These are phyloP conservation scores for Hypoxylon sp. DNA, from an alignment of 2,329 filamentous ascomycete species.

Conservation along the genomic window DNA sequence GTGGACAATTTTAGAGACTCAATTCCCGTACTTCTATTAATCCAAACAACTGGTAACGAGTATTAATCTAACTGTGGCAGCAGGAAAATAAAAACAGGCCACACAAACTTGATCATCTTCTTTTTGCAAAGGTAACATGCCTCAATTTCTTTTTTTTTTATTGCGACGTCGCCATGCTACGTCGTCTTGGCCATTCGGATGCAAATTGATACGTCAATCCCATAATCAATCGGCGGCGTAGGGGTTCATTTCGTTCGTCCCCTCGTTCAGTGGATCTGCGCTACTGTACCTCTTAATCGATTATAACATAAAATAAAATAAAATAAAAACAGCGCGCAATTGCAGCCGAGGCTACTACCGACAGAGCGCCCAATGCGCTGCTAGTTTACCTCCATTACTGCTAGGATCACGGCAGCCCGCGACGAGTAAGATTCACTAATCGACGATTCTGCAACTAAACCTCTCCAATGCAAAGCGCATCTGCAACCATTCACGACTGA, in stretches of 20 bases:
- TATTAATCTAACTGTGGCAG: not conserved
- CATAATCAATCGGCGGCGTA: constrained; percentile 15
- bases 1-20: too few relatives aligned
- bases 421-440: constrained; percentile 9
- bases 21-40: too few relatives aligned
- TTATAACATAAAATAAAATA: too few relatives aligned
- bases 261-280: constrained; percentile 24
- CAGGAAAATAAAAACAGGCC: constrained; percentile 1
- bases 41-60: too few relatives aligned
- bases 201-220: constrained; percentile 26
- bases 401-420: too few relatives aligned
- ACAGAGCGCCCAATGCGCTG: too few relatives aligned
- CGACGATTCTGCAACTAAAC: constrained; percentile 1
- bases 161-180: constrained; percentile 27
- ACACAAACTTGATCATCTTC: constrained; percentile 11
- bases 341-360: too few relatives aligned
- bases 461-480: constrained; percentile 15
- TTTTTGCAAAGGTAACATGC: too few relatives aligned
- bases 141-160: constrained; percentile 20
- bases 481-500: constrained; percentile 16
- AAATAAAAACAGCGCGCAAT: too few relatives aligned
- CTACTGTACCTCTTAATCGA: too few relatives aligned
- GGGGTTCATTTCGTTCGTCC: not conserved
- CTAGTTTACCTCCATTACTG: too few relatives aligned
- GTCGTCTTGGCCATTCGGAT: constrained; percentile 21